These are phyloP conservation scores for Corinectria fuckeliana DNA, from an alignment of 2,329 filamentous ascomycete genomes.

Conservation along the genomic window DNA sequence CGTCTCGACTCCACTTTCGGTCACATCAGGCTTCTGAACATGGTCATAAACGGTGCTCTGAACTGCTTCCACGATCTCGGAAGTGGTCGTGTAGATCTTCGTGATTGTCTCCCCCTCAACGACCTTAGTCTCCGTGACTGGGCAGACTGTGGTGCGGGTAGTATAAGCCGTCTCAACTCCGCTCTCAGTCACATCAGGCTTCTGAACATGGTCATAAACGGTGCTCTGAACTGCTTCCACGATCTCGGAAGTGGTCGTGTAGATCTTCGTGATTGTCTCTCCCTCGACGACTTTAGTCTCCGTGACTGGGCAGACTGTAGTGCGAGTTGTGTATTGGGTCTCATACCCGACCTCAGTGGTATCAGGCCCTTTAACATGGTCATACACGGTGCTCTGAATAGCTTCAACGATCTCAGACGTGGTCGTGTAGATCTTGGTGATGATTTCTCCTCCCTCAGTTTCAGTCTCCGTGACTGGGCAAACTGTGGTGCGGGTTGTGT, in stretches of 20 bases:
- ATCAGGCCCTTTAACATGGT: conserved; percentile 35
- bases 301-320: conserved; percentile 50
- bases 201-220: conserved; percentile 36
- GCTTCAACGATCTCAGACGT: conserved; percentile 41
- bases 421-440: conserved; percentile 37
- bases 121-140: conserved; percentile 49
- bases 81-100: conserved; percentile 40
- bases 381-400: conserved; percentile 31
- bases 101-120: conserved; percentile 36
- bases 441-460: conserved; percentile 36
- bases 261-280: conserved; percentile 46
- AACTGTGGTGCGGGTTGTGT: conserved; percentile 51
- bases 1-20: conserved; percentile 39
- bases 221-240: conserved; percentile 34
- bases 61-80: conserved; percentile 37
- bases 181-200: conserved; percentile 44
- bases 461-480: conserved; percentile 51
- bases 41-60: conserved; percentile 42
- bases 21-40: conserved; percentile 38
- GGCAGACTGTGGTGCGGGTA: conserved; percentile 53
- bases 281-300: conserved; percentile 40
- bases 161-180: conserved; percentile 44
- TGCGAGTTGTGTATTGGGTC: conserved; percentile 49
- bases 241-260: conserved; percentile 31
- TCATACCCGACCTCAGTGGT: conserved; percentile 39